Evolutionary conservation across 768 basidiomycete species (phyloP).

Genomic region (Termitomyces sp.): DNA sequence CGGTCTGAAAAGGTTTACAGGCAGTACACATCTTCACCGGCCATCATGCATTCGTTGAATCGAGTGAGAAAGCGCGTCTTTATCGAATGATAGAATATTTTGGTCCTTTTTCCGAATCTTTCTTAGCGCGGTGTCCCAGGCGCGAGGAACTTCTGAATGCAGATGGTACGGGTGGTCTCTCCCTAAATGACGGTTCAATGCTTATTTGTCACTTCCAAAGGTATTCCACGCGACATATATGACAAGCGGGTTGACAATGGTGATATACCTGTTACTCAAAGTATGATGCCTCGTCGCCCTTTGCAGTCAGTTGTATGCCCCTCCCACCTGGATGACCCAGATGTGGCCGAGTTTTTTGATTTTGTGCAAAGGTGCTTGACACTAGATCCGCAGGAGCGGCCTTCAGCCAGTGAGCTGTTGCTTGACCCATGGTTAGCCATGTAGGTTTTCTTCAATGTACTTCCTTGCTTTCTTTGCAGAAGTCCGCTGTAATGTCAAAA

Average conservation of each 20-base stretch:
- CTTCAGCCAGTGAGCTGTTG: constrained; percentile 1
- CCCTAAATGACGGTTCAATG: background rate
- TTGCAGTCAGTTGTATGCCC: background rate
- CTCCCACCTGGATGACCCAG: background rate
- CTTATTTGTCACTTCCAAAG: background rate
- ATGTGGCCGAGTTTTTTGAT: background rate
- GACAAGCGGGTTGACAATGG: background rate
- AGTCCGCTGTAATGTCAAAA: too few species aligned
- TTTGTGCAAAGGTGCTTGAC: constrained; percentile 2
- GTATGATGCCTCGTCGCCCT: background rate
- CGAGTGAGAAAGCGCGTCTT: background rate
- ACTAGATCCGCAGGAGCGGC: background rate
- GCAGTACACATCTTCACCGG: background rate
- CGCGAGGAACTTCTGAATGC: background rate
- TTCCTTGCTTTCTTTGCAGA: too few species aligned
- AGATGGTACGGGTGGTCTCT: background rate
- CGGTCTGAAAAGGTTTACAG: background rate
- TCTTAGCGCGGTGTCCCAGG: background rate
- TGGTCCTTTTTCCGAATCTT: background rate
- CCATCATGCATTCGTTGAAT: background rate
- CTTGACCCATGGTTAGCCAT: background rate
- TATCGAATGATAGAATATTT: background rate
- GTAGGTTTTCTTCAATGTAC: background rate
- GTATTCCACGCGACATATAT: background rate
- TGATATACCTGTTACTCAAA: background rate